These are phyloP conservation scores for Carpinus fangiana DNA, from an alignment of 306 rosid genomes.

Conservation along the genomic window DNA sequence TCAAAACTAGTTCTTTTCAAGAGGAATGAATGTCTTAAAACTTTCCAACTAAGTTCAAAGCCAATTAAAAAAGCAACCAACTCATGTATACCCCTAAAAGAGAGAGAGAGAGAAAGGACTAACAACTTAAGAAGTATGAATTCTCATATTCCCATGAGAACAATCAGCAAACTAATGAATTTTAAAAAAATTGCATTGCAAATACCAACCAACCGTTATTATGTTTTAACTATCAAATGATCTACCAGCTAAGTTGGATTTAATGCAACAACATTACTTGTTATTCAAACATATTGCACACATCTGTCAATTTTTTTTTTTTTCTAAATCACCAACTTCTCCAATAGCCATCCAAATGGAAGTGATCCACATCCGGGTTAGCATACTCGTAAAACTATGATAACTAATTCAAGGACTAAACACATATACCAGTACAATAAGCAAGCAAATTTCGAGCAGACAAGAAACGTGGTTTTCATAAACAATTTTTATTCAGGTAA, in stretches of 20 bases:
- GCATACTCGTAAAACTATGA: neutral
- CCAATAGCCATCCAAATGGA: neutral
- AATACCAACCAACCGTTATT: neutral
- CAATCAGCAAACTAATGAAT: neutral
- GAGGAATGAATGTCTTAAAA: neutral
- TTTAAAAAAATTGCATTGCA: neutral
- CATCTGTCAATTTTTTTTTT: neutral
- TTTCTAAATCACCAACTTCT: neutral
- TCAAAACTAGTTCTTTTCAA: neutral
- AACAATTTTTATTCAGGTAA: neutral
- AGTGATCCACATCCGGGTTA: neutral
- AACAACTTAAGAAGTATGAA: neutral
- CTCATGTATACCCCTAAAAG: neutral
- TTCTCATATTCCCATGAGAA: neutral
- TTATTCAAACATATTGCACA: neutral
- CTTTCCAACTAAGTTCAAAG: neutral
- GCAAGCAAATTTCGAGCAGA: neutral
- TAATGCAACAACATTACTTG: neutral
- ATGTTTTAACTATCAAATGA: neutral
- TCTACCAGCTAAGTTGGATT: neutral
- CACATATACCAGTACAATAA: neutral
- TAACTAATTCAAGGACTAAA: neutral
- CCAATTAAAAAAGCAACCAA: neutral
- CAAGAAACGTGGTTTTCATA: neutral
- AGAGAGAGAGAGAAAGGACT: neutral